These are phyloP conservation scores for Aspergillus steynii DNA, from an alignment of 495 filamentous ascomycete species.

Conservation along the genomic window DNA sequence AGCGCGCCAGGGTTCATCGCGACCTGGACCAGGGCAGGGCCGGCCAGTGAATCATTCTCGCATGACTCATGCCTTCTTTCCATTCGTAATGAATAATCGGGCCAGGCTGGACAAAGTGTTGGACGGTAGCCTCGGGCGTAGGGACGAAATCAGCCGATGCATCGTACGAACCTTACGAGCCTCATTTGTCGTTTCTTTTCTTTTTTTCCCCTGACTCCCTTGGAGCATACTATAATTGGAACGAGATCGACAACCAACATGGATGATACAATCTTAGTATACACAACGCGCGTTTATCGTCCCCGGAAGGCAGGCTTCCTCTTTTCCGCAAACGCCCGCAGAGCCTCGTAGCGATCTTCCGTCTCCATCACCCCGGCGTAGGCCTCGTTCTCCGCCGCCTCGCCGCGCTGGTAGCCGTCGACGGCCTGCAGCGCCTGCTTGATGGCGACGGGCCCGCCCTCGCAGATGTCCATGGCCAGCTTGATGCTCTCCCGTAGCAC, in stretches of 20 bases:
- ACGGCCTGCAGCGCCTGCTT: constrained; percentile 73
- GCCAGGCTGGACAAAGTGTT: too few species aligned
- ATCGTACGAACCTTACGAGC: too few species aligned
- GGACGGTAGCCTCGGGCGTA: too few species aligned
- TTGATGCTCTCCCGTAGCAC: constrained; percentile 73
- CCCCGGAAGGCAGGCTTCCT: constrained; percentile 83
- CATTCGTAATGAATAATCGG: too few species aligned
- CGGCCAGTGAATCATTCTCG: too few species aligned
- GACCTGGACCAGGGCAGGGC: neutral
- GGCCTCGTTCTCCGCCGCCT: constrained; percentile 71
- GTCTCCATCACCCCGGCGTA: constrained; percentile 80
- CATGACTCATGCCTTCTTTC: too few species aligned
- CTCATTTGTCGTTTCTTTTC: too few species aligned
- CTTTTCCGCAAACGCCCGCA: constrained; percentile 88
- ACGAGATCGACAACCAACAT: neutral
- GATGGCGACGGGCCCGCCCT: constrained; percentile 81
- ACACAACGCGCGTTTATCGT: constrained; percentile 18
- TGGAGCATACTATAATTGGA: neutral
- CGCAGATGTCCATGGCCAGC: constrained; percentile 77
- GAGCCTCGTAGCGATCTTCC: constrained; percentile 82
- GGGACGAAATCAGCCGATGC: too few species aligned
- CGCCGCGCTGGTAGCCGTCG: constrained; percentile 54
- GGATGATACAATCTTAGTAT: neutral
- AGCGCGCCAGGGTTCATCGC: constrained; percentile 1
- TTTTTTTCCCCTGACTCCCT: neutral